Base-by-base conservation (phyloP, 352 stramenopile genomes). In the Stephanocyclus meneghinianus region DNA sequence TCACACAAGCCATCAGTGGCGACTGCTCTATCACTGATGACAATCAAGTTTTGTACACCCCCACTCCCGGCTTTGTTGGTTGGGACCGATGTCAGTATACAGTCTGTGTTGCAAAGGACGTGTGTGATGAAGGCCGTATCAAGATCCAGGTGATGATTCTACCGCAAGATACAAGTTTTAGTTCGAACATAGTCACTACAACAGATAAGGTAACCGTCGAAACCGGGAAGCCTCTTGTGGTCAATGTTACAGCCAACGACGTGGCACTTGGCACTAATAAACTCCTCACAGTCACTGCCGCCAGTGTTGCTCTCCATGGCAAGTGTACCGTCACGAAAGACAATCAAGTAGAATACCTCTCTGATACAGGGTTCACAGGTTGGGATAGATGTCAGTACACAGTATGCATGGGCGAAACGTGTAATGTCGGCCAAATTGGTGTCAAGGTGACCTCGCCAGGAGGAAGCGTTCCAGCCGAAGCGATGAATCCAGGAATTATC, bases 301-400 rank as follows among this genome's bases (percentile, higher is more conserved):
- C 35, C 2, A 61, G 47, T 6, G 26, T 30, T 55, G 35, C 74
- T 7, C 10, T 53, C 8, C 71, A 79, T 68, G 76, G 76, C 11
- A 45, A n/a, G 2, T 84, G 76, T 71, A 53, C 59, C 11, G 56
- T 84, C 13, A 69, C 59, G 45, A 15, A 61, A 6, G 40, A 60
- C 47, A 69, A 69, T 18, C 59, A 84, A 76, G 65, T 84, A n/a
- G 50, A 71, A 64, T 84, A 84, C 66, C 64, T 37, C 44, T 73
- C 76, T 18, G 32, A 74, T 15, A 29, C n/a, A 50, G 76, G 57
- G 3, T 84, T 73, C 30, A 63, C 18, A 30, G 65, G 66, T 53
- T 65, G 44, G 37, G 74, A 76, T 47, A 68, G 50, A 15, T 81
- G 74, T 44, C 45, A 50, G 8, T 81, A 81, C 45, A 66, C 50